Base-by-base conservation (phyloP, 257 asterid species). In the Euphrasia confusa region DNA sequence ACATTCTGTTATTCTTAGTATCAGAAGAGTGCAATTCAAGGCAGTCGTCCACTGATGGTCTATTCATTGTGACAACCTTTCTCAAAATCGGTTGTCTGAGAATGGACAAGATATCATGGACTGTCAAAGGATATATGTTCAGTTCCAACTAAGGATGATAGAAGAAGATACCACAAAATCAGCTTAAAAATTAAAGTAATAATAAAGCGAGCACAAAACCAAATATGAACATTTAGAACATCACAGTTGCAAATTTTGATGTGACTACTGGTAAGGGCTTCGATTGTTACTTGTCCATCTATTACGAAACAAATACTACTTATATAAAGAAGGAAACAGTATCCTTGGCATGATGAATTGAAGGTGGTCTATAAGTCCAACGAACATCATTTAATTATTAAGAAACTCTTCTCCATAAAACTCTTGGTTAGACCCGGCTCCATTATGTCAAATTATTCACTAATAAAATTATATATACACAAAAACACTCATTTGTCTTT, bases 41-140 rank as follows among this genome's bases (percentile, higher is more conserved):
- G 59, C 39, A 63, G 71, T 65, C 79, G 44, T 69, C 76, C 33
- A 52, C 26, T 49, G 55, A 64, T 39, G 77, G 64, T 54, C 73
- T 71, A 66, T 75, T 78, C 71, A 50, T 40, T 15, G 58, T 30
- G 63, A 27, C 78, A 44, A 61, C 74, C 59, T 77, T 75, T 60
- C 55, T 71, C 62, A 55, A 74, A 72, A 54, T 68, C 45, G 94
- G 85, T 71, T 82, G 86, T 72, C 72, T 81, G 69, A 90, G 86
- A 60, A 77, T 67, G 71, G 89, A 88, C 71, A 88, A 68, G 81
- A 90, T 90, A 67, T 85, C 96, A 65, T 68, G 65, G 52, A 87
- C 98, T 90, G 95, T 47, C 76, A 71, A 17, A 68, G 67, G 48
- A 48, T 50, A 26, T 7, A 33, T 5, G 18, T 18, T 77, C 58